Evolutionary conservation across 768 basidiomycete genomes (phyloP).

Genomic region (Phaeotremella skinneri): DNA sequence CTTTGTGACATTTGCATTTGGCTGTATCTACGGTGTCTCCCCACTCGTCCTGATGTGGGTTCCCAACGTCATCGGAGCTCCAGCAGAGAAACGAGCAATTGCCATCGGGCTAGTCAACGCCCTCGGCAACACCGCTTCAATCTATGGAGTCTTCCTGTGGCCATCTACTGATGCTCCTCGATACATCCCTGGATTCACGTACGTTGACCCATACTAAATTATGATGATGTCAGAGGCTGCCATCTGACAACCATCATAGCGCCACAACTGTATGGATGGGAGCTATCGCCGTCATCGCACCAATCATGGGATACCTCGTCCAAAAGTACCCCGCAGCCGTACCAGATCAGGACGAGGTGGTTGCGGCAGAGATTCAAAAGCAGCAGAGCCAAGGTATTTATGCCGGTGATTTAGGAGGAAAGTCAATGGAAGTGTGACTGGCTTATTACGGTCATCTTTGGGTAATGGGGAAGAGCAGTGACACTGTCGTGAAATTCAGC

Average conservation of each 20-base stretch:
- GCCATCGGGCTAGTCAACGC: constrained; percentile 35
- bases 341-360: constrained; percentile 8
- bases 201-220: not conserved
- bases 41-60: constrained; percentile 35
- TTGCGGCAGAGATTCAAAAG: constrained; percentile 7
- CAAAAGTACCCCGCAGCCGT: constrained; percentile 23
- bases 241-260: constrained; percentile 5
- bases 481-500: too few relatives aligned
- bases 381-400: constrained; percentile 2
- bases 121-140: constrained; percentile 12
- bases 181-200: constrained; percentile 9
- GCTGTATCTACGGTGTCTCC: constrained; percentile 25
- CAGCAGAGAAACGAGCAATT: constrained; percentile 35
- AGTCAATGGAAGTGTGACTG: not conserved
- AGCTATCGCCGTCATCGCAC: constrained; percentile 14
- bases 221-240: not conserved
- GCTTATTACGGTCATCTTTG: too few relatives aligned
- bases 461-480: too few relatives aligned
- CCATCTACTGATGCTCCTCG: constrained; percentile 19
- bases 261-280: constrained; percentile 22
- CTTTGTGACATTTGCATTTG: constrained; percentile 39
- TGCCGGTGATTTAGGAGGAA: not conserved
- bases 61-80: constrained; percentile 29
- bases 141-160: constrained; percentile 37
- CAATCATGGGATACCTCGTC: constrained; percentile 15